Conservation (phyloP, 176 grass and related monocot genomes). For the Cenchrus purpureus region DNA sequence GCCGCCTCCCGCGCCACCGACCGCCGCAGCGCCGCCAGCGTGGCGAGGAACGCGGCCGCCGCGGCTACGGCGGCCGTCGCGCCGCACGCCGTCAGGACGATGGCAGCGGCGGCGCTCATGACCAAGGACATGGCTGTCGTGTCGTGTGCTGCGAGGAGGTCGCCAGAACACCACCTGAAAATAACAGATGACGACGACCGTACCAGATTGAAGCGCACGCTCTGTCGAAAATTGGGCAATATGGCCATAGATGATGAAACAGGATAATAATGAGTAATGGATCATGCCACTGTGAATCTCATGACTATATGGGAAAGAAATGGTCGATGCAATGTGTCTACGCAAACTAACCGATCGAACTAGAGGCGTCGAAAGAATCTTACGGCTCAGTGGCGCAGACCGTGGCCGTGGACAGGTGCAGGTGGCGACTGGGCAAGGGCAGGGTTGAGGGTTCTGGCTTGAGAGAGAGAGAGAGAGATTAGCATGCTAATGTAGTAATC, state of each 20-base stretch:
- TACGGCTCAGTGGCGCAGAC: not conserved
- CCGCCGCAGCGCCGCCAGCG: constrained; percentile 12
- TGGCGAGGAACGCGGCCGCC: not conserved
- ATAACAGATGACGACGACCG: not conserved
- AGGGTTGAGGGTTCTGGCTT: not conserved
- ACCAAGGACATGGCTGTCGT: not conserved
- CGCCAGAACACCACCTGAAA: not conserved
- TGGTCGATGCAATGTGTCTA: no score
- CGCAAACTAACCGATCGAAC: not conserved
- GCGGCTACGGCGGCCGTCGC: not conserved
- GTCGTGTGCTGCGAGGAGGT: no score
- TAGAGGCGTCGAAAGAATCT: not conserved
- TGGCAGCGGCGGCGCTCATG: not conserved
- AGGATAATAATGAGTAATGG: no score
- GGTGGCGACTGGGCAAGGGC: not conserved
- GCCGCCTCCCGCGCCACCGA: constrained; percentile 16
- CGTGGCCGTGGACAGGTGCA: not conserved
- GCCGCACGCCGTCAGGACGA: not conserved
- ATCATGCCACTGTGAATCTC: no score
- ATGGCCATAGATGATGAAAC: no score
- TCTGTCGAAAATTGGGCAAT: not conserved
- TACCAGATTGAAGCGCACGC: not conserved
- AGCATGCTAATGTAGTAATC: not conserved
- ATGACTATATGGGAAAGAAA: not conserved
- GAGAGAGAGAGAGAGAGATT: not conserved